Percentiles rank a stretch among this genome's conserved stretches.
phyloP scores from a whole-genome alignment of 2,329 filamentous ascomycete genomes.

The Aureobasidium sp. region DNA sequence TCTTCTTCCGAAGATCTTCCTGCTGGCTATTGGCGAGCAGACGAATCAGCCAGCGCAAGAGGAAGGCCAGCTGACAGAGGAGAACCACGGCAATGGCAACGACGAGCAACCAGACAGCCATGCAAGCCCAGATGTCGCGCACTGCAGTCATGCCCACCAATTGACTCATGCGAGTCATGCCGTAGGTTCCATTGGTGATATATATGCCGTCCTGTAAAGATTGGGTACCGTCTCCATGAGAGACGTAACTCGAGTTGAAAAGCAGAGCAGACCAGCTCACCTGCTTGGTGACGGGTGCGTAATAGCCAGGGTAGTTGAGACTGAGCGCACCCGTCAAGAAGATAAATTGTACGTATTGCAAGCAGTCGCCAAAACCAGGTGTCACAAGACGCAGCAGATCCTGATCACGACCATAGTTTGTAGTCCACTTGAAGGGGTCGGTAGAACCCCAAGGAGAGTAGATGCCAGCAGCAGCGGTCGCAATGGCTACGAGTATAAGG shows the following conservation, averaged over 20 bases:
- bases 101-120: slow-evolving; percentile 82
- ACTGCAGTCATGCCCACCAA: slow-evolving; percentile 70
- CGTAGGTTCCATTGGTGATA: slow-evolving; percentile 66
- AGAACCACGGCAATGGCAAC: slow-evolving; percentile 63
- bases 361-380: slow-evolving; percentile 89
- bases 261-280: slow-evolving; percentile 82
- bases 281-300: slow-evolving; percentile 83
- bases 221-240: slow-evolving; percentile 55
- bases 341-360: slow-evolving; percentile 94
- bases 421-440: slow-evolving; percentile 92
- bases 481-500: slow-evolving; percentile 70
- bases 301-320: slow-evolving; percentile 87
- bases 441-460: slow-evolving; percentile 90
- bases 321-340: slow-evolving; percentile 80
- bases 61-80: slow-evolving; percentile 70
- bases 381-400: slow-evolving; percentile 88
- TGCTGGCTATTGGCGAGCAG: slow-evolving; percentile 64
- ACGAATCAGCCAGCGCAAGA: slow-evolving; percentile 68
- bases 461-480: slow-evolving; percentile 76
- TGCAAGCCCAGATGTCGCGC: slow-evolving; percentile 84
- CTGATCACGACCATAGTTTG: slow-evolving; percentile 90
- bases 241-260: slow-evolving; percentile 88
- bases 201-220: slow-evolving; percentile 83
- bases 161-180: slow-evolving; percentile 71
- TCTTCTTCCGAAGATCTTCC: slow-evolving; percentile 85